Percentiles rank a stretch among this genome's conserved stretches.
These are phyloP conservation scores for Nitzschia sp. DNA, from an alignment of 108 stramenopile genomes.

Conservation along the genomic window DNA sequence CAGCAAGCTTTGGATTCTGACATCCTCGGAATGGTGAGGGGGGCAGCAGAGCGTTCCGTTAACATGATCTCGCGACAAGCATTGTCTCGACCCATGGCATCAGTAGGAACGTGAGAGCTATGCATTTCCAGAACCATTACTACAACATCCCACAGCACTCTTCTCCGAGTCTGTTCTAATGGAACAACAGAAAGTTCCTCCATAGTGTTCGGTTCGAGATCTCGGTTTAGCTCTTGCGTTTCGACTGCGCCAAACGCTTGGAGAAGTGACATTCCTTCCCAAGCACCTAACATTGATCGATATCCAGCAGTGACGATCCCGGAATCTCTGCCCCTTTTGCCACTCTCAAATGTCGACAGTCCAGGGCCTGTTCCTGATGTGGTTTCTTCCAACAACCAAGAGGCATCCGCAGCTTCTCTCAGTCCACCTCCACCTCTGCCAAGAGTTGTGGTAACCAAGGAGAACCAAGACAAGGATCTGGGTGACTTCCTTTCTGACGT, in stretches of 20 bases:
- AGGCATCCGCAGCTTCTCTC: too few species aligned
- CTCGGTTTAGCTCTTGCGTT: not conserved
- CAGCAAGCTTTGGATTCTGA: slow-evolving; percentile 20
- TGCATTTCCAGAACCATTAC: too few species aligned
- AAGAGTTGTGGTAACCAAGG: too few species aligned
- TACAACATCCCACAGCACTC: not conserved
- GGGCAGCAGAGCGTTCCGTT: slow-evolving; percentile 63
- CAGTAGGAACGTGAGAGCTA: not conserved
- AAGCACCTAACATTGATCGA: slow-evolving; percentile 44
- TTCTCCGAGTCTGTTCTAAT: not conserved
- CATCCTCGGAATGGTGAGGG: slow-evolving; percentile 11
- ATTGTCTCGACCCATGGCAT: slow-evolving; percentile 73
- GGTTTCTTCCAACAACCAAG: too few species aligned
- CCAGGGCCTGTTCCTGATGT: not conserved
- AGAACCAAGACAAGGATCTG: too few species aligned
- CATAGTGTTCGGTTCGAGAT: slow-evolving; percentile 8
- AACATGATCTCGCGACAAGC: slow-evolving; percentile 90
- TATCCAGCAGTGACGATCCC: slow-evolving; percentile 84
- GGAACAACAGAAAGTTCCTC: not conserved
- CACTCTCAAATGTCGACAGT: not conserved
- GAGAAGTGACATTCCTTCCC: not conserved
- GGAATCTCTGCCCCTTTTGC: not conserved
- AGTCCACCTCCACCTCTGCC: too few species aligned
- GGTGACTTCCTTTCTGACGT: too few species aligned
- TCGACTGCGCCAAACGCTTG: not conserved